Base-by-base conservation (phyloP, 352 stramenopile species). In the Globisporangium alternatum region DNA sequence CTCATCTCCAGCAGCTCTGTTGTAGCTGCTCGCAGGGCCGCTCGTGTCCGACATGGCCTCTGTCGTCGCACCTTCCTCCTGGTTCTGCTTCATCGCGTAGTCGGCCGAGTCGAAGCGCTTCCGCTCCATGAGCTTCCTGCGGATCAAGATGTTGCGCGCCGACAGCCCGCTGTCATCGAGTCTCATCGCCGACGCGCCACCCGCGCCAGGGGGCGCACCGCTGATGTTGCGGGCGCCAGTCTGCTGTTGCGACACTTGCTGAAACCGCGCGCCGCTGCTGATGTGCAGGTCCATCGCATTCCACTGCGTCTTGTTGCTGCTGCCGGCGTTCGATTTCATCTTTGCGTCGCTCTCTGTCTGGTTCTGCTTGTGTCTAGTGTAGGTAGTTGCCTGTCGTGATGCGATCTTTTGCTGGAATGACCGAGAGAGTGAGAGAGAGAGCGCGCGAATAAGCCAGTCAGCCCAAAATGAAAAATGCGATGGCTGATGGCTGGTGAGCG, bases 31-130 rank as follows among this genome's bases (percentile, higher is more conserved):
- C 33, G 9, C 15, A 56, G 28, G 8, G 49, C 15, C 51, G 8
- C 30, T 37, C 5, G 30, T 30, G 5, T 31, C 25, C 25, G 48
- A 25, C 25, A 45, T 41, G 35, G 22, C 52, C 17, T 53, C 65
- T 48, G 56, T 56, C n/a, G 45, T 60, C 22, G 60, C 67, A 19
- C 44, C 66, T 33, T 63, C 71, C 49, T 47, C 64, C 66, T 54
- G 64, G 65, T 61, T 49, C 60, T 88, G 80, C 54, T 86, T 81
- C 77, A 95, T 89, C 33, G 83, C 82, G 52, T 95, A 84, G 67
- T 95, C 86, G 4, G 86, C 86, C 62, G 86, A 95, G 73, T 95
- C 86, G 62, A 90, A 95, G 5, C 80, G 83, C 67, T 93, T 95
- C 60, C 81, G 74, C 62, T 95, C 86, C 25, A 64, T 74, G 22